Base-by-base conservation (phyloP, 257 asterid species). In the Buddleja alternifolia region DNA sequence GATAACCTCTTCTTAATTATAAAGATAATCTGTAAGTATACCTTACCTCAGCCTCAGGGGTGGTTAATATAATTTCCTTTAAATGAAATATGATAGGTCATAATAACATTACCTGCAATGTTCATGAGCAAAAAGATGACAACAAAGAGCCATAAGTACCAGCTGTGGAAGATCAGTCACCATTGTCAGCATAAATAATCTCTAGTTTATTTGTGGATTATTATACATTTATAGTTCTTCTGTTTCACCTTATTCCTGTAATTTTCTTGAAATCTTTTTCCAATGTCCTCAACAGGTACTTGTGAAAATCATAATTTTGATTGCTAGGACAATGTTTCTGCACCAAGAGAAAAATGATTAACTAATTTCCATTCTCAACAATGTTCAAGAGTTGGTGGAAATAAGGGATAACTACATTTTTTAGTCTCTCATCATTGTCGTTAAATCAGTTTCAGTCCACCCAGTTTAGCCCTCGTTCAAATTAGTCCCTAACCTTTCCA, bases 91-190 rank as follows among this genome's bases (percentile, higher is more conserved):
- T 10, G 34, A 1, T n/a, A 15, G 41, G 17, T 71, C 19, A 44
- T 16, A 14, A 3, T 16, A 36, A n/a, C 21, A 12, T 9, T 86
- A 93, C 98, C 97, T 85, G 88, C 83, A 29, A 91, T 76, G 82
- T 94, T 84, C 66, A 89, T 45, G 53, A 89, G 84, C 89, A 94
- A 79, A 81, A 94, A 91, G 72, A 87, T 36, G 37, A 94, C 86
- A 46, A 83, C 96, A 75, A 94, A 94, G 42, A 91, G 67, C 99
- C 99, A 94, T 74, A 94, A 76, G 81, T 84, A 93, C 96, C 93
- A 85, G 82, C 97, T 93, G 95, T 63, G 50, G 24, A 59, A 66
- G 56, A 78, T 39, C 51, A 78, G 32, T 66, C 56, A 63, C 60
- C 42, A 34, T 36, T 25, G 50, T 80, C 73, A 73, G 74, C 71